phyloP scores from a whole-genome alignment of 2,329 filamentous ascomycete genomes.

The Colletotrichum lupini region DNA sequence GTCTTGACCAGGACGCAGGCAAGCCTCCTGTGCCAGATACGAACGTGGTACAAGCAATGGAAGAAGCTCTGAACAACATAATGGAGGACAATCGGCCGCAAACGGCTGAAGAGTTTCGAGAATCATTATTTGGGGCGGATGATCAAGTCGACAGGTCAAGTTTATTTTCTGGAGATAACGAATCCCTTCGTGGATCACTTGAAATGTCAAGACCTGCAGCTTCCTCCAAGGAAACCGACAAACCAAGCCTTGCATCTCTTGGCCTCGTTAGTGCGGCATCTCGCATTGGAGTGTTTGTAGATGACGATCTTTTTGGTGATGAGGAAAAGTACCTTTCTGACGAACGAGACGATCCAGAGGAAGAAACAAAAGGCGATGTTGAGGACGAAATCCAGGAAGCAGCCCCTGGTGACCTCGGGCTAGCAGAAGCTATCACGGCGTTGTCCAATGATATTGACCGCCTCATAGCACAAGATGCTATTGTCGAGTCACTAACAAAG shows the following conservation, averaged over 20 bases:
- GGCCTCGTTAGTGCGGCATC: constrained; percentile 90
- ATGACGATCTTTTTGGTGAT: constrained; percentile 93
- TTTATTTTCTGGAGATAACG: constrained; percentile 65
- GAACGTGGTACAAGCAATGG: constrained; percentile 90
- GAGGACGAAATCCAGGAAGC: constrained; percentile 93
- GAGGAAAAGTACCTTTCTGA: constrained; percentile 88
- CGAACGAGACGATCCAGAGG: constrained; percentile 80
- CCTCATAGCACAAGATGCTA: constrained; percentile 85
- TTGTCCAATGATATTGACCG: constrained; percentile 94
- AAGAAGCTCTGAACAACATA: constrained; percentile 90
- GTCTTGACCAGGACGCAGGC: constrained; percentile 78
- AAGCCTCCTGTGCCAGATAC: constrained; percentile 72
- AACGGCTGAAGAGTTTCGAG: constrained; percentile 71
- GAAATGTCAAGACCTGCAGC: constrained; percentile 56
- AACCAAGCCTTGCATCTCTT: constrained; percentile 89
- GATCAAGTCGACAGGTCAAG: constrained; percentile 55
- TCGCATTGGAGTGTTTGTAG: constrained; percentile 90
- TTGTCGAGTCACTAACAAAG: constrained; percentile 89
- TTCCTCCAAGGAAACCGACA: constrained; percentile 64
- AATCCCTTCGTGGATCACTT: constrained; percentile 71
- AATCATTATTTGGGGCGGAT: constrained; percentile 73
- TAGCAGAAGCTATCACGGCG: constrained; percentile 90
- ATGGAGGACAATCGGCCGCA: constrained; percentile 77
- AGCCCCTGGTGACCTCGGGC: constrained; percentile 90
- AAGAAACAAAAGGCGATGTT: constrained; percentile 65